A percentile compares a stretch with the other conserved stretches of the same genome.
Evolutionary conservation across 1,284 basidiomycete species (phyloP).

Genomic region (Cystobasidiaceae sp.): DNA sequence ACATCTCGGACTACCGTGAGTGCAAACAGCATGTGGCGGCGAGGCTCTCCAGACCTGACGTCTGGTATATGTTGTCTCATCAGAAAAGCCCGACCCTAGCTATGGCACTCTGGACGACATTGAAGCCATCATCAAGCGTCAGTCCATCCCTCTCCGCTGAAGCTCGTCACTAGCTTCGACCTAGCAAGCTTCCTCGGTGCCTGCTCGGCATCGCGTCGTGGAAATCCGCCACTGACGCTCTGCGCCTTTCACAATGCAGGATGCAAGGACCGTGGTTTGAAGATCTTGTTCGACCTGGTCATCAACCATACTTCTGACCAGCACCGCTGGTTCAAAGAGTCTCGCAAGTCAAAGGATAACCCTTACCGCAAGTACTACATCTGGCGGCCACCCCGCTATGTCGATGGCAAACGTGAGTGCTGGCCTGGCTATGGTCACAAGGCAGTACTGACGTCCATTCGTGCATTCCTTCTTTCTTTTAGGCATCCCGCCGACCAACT

Average conservation of each 20-base stretch:
- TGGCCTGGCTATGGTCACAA: no score
- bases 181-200: background rate
- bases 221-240: no score
- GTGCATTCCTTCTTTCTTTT: no score
- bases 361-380: slow-evolving; percentile 70
- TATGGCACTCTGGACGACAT: slow-evolving; percentile 25
- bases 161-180: background rate
- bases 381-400: slow-evolving; percentile 65
- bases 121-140: slow-evolving; percentile 42
- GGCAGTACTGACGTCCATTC: no score
- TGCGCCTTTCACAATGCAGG: no score
- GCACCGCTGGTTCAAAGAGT: slow-evolving; percentile 72
- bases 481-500: slow-evolving; percentile 26
- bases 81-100: slow-evolving; percentile 21
- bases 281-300: slow-evolving; percentile 30
- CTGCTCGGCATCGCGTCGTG: no score
- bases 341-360: slow-evolving; percentile 56
- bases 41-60: no score
- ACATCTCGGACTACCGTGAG: slow-evolving; percentile 43
- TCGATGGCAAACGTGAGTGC: slow-evolving; percentile 44
- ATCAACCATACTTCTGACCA: slow-evolving; percentile 41
- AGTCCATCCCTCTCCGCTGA: background rate
- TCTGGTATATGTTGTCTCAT: no score
- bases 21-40: no score
- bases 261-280: slow-evolving; percentile 60